Base-by-base conservation (phyloP, 768 basidiomycete species). In the Botryobasidium botryosum region DNA sequence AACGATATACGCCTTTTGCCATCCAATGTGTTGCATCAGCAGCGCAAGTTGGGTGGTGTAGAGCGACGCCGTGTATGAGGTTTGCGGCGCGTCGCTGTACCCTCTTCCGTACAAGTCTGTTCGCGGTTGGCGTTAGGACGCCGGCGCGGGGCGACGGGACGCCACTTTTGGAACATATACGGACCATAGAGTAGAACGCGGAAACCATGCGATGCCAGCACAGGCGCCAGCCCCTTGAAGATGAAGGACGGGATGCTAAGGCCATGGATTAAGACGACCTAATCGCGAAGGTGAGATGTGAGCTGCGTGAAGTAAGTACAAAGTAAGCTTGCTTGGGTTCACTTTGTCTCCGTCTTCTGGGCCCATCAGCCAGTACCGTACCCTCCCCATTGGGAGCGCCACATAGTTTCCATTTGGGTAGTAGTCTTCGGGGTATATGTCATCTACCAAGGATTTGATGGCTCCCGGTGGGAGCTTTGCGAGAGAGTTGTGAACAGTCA, bases 1-100 rank as follows among this genome's bases (percentile, higher is more conserved):
- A 1, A 71, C 71, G 31, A 86, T 59, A 43, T 69, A 61, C 0
- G 78, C 74, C 50, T 72, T 69, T 7, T 71, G 66, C 82, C 83
- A 87, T 43, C 66, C 68, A 37, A 85, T 58, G 50, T 84, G 72
- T 50, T 86, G 83, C 69, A 87, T 71, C 40, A 87, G 70, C 5
- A 85, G 68, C 0, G 84, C 84, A n/a, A 87, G 76, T 53, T 86
- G 83, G 0, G 73, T 75, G 1, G 74, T 74, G 55, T 78, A 78
- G 3, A 87, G 64, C 4, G 65, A 61, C 1, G 71, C 61, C 50
- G 81, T 69, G 57, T 86, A 82, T 3, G 68, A 71, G 13, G 69
- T 72, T 18, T 74, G 68, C 0, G 83, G 83, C 1, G 82, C 81
- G 45, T 81, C 82, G 1, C 81, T 82, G 59, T 85, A 87, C 4